phyloP scores from a whole-genome alignment of 2,329 filamentous ascomycete genomes.

The Stachybotrys echinatus region DNA sequence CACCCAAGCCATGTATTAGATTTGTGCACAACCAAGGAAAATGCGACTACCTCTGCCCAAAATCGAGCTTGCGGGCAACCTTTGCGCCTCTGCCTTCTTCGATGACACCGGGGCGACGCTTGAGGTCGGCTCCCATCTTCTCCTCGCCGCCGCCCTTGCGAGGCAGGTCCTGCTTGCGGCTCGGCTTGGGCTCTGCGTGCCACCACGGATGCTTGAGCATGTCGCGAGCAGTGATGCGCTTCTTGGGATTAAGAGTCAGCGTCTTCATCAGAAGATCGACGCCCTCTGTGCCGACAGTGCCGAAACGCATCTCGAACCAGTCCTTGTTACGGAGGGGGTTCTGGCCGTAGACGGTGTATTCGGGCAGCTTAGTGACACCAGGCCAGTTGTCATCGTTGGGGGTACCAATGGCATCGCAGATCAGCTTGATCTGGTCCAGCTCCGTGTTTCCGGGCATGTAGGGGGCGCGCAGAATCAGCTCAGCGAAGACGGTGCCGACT shows the following conservation, averaged over 20 bases:
- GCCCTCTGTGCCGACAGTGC: slow-evolving; percentile 73
- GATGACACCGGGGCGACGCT: slow-evolving; percentile 62
- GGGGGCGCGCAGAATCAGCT: slow-evolving; percentile 76
- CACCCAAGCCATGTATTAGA: too few relatives aligned
- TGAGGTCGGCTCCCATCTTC: slow-evolving; percentile 77
- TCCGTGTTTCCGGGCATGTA: slow-evolving; percentile 83
- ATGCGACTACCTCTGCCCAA: slow-evolving; percentile 39
- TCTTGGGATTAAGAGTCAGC: slow-evolving; percentile 79
- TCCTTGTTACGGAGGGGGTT: slow-evolving; percentile 60
- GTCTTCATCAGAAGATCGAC: slow-evolving; percentile 86
- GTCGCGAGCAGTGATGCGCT: slow-evolving; percentile 69
- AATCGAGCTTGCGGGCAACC: slow-evolving; percentile 79
- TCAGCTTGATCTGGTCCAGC: slow-evolving; percentile 78
- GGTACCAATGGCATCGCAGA: slow-evolving; percentile 80
- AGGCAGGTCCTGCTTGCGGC: slow-evolving; percentile 75
- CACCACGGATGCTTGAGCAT: slow-evolving; percentile 85
- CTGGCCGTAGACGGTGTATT: slow-evolving; percentile 68
- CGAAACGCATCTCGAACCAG: slow-evolving; percentile 72
- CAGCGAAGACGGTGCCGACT: slow-evolving; percentile 87
- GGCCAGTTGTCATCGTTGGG: slow-evolving; percentile 96
- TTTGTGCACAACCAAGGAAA: neutral
- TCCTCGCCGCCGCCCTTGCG: slow-evolving; percentile 67
- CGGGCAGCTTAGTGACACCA: slow-evolving; percentile 73
- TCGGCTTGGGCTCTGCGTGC: slow-evolving; percentile 77
- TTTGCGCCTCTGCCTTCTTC: slow-evolving; percentile 66